Evolutionary conservation across 306 rosid genomes (phyloP), one percentile per base, ranked within the genome.

Genomic region (Ziziphus jujuba): DNA sequence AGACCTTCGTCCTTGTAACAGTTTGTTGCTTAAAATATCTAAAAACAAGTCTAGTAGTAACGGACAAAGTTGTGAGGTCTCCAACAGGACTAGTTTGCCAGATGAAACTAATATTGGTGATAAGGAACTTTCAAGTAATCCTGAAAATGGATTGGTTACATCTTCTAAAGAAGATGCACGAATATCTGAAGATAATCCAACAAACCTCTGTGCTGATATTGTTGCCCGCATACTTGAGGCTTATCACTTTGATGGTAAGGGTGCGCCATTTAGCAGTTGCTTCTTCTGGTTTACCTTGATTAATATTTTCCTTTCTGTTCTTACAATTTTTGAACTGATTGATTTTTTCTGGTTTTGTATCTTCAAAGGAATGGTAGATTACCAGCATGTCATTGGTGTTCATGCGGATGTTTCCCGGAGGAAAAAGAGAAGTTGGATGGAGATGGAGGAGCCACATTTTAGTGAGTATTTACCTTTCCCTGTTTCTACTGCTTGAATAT

Each of bases 321-420:
- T 56, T 64, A 65, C 11, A 6, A 56, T 19, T 66, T 68, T 16
- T 16, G 43, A 57, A 43, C 70, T 76, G 72, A 69, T 66, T 53
- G n/a, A n/a, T 74, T 25, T 23, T 40, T 55, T 59, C 23, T 19
- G 8, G 48, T 72, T 55, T 64, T 53, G 5, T 76, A 58, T 64
- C 70, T 56, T n/a, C 70, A 33, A 72, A 87, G 98, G 98, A 62
- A 93, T 93, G 98, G 81, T 57, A 3, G 98, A 93, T 71, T 92
- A 93, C 90, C 98, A 93, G 78, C 91, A 90, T 56, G 96, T 90
- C 65, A 67, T 90, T 82, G 84, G 97, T 50, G 84, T 83, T 63
- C 98, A 93, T 77, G 90, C 87, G 20, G 85, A 90, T 75, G 81
- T 72, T 84, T 85, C 96, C 2, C 59, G 56, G 17, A 83, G 79